Evolutionary conservation across 805 yeast genomes (phyloP), one percentile per base, ranked within the genome.

Genomic region (Dipodascus albidus): DNA sequence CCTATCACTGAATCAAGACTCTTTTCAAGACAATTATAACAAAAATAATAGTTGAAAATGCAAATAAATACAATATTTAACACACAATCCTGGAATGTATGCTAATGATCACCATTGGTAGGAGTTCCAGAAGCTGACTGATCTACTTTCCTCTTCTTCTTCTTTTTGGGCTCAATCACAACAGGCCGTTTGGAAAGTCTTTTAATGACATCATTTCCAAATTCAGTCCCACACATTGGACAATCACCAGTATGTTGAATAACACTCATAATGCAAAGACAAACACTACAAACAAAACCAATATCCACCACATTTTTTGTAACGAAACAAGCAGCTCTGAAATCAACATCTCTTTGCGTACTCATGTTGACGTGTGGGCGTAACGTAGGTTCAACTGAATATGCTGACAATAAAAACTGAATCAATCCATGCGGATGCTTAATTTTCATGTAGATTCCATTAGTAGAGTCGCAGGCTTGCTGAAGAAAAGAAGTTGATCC

Each of bases 281-380:
- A 93, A 23, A 93, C 96, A 21, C 95, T 83, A 67, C 99, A 93
- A 3, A 93, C 97, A 61, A 79, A 90, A 0, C 98, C 99, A 47
- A 91, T 77, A 60, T 93, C 97, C 9, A 93, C 91, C 2, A 90
- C 83, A 60, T 82, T 79, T n/a, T 91, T 90, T 0, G 96, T 88
- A 33, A 88, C 70, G 62, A 88, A 91, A 67, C 99, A 93, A 17
- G 96, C 88, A 0, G 99, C 96, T 56, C 96, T 74, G 67, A 93
- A 93, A 68, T 93, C 96, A 23, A 93, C 93, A 56, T 86, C 81
- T 2, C 86, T 79, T 61, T 84, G 84, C 0, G 91, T 85, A 0
- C 97, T 96, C 35, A 87, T 72, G 23, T 88, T 81, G 23, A 93
- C 73, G 48, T 82, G 79, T n/a, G 80, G 77, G 54, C 96, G 74